phyloP scores from a whole-genome alignment of 2,329 filamentous ascomycete genomes.

The Akanthomyces muscarius region DNA sequence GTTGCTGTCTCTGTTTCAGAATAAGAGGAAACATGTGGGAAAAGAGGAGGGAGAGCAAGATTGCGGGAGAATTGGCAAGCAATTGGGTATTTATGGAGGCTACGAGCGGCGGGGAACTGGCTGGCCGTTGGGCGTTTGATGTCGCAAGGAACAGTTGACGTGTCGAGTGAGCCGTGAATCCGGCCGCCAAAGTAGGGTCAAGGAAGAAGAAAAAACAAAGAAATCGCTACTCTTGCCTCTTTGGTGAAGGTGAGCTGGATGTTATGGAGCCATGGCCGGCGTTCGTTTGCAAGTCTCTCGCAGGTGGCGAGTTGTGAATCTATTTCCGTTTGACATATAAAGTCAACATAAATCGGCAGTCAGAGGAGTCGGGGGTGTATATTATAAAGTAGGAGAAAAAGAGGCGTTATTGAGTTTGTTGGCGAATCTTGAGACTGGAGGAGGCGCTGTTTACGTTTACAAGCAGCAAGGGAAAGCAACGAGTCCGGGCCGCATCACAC shows the following conservation, averaged over 20 bases:
- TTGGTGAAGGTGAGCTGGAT: background rate
- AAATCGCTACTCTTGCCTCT: constrained; percentile 7
- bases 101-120: background rate
- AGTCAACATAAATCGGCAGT: background rate
- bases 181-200: background rate
- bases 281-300: background rate
- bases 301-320: background rate
- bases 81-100: too few relatives aligned
- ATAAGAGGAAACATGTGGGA: too few relatives aligned
- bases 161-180: background rate
- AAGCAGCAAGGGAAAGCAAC: too few relatives aligned
- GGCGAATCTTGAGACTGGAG: too few relatives aligned
- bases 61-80: too few relatives aligned
- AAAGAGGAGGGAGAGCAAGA: too few relatives aligned
- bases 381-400: too few relatives aligned
- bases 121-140: background rate
- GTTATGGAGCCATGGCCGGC: background rate
- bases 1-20: too few relatives aligned
- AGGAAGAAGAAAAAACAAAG: background rate
- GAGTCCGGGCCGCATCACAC: too few relatives aligned
- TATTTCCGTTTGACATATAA: background rate
- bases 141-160: background rate
- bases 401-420: too few relatives aligned
- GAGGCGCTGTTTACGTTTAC: too few relatives aligned
- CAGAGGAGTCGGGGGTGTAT: too few relatives aligned